These are phyloP conservation scores for Darksidea phi DNA, from an alignment of 495 filamentous ascomycete species.

Conservation along the genomic window DNA sequence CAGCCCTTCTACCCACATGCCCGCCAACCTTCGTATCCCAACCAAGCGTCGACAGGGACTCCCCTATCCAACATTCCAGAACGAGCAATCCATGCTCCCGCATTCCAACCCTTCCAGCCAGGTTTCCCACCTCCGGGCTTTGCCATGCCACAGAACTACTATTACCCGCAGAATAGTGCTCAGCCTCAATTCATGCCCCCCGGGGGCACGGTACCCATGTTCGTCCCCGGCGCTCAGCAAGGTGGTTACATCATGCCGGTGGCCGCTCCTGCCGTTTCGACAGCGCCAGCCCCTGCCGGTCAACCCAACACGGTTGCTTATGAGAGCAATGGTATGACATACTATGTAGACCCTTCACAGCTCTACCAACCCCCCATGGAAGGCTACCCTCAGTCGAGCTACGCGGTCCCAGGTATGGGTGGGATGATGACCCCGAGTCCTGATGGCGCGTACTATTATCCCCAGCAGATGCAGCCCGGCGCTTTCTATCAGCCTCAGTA, in stretches of 20 bases:
- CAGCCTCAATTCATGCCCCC: slow-evolving; percentile 34
- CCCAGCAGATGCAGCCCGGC: slow-evolving; percentile 45
- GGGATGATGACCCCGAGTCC: slow-evolving; percentile 76
- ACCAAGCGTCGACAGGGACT: slow-evolving; percentile 75
- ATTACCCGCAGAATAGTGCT: slow-evolving; percentile 39
- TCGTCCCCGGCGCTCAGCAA: slow-evolving; percentile 34
- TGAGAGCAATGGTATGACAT: slow-evolving; percentile 91
- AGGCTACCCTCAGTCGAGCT: slow-evolving; percentile 49
- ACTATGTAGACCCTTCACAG: slow-evolving; percentile 83
- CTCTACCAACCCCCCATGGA: slow-evolving; percentile 55
- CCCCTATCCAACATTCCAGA: slow-evolving; percentile 94
- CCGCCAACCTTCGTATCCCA: slow-evolving; percentile 71
- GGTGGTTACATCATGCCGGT: slow-evolving; percentile 34
- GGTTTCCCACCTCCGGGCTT: slow-evolving; percentile 33
- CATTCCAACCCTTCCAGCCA: slow-evolving; percentile 69
- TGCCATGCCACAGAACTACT: slow-evolving; percentile 50
- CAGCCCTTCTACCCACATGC: slow-evolving; percentile 55
- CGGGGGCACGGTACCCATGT: slow-evolving; percentile 38
- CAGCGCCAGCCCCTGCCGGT: slow-evolving; percentile 46
- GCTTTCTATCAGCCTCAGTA: slow-evolving; percentile 21
- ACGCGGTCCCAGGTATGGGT: slow-evolving; percentile 65
- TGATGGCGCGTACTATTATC: slow-evolving; percentile 68
- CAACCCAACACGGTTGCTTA: slow-evolving; percentile 77
- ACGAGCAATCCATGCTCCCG: slow-evolving; percentile 84
- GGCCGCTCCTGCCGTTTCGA: slow-evolving; percentile 40